These are phyloP conservation scores for Paracoccidioides lutzii DNA, from an alignment of 2,329 filamentous ascomycete genomes.

Conservation along the genomic window DNA sequence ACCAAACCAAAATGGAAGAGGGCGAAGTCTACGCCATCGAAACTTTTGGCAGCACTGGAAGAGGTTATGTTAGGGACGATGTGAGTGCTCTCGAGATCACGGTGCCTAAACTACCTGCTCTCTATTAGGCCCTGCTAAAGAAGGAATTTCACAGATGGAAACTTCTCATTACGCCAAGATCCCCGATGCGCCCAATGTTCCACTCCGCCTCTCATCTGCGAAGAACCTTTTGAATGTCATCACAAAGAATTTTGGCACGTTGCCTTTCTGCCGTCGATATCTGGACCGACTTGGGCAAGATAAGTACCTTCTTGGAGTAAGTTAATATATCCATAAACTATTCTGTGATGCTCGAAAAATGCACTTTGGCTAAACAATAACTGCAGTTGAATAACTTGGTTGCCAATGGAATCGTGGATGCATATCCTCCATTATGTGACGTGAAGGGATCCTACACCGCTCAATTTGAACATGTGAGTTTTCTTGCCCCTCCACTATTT, in stretches of 20 bases:
- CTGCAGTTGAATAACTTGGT: constrained; percentile 72
- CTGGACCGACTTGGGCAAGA: constrained; percentile 87
- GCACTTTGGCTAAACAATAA: constrained; percentile 16
- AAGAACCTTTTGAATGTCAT: constrained; percentile 78
- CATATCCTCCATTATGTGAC: constrained; percentile 79
- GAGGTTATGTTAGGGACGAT: constrained; percentile 76
- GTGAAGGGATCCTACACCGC: constrained; percentile 91
- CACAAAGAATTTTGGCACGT: constrained; percentile 89
- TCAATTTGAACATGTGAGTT: constrained; percentile 82
- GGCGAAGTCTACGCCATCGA: constrained; percentile 92
- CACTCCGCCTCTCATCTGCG: constrained; percentile 65
- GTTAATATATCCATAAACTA: constrained; percentile 18
- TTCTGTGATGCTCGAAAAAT: neutral
- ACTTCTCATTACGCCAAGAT: constrained; percentile 76
- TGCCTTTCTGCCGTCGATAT: constrained; percentile 84
- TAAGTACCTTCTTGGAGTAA: constrained; percentile 79
- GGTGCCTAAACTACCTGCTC: neutral
- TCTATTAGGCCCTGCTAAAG: constrained; percentile 6
- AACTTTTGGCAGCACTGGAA: constrained; percentile 88
- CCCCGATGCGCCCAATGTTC: constrained; percentile 59
- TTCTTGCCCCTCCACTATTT: neutral
- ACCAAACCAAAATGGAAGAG: constrained; percentile 95
- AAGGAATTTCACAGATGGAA: constrained; percentile 44
- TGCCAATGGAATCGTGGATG: constrained; percentile 68
- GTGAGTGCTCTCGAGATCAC: constrained; percentile 35